Base-by-base conservation (phyloP, 768 basidiomycete species). In the Leucocoprinus leucothites region DNA sequence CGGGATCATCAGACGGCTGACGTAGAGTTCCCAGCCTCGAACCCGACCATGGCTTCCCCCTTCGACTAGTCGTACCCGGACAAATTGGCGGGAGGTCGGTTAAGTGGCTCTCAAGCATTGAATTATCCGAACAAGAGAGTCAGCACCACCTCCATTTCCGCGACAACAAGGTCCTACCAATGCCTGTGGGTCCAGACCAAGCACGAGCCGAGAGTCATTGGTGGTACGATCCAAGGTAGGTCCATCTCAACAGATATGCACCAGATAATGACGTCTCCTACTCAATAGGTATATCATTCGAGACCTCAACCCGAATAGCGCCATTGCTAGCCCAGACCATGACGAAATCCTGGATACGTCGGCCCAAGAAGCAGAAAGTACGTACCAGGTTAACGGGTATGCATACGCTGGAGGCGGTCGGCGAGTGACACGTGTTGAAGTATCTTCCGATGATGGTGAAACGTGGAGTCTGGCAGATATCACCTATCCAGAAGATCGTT, bases 111-210 rank as follows among this genome's bases (percentile, higher is more conserved):
- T 74, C 65, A 44, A 70, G 70, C 36, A 84, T 86, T 55, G 80
- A 82, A 60, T 60, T 85, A 18, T 76, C 75, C 11, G 68, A 71
- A 21, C 56, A 63, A 13, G 82, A 85, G 63, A 76, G 72, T 45
- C 79, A 84, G 52, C 82, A 86, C 59, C 68, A 82, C 61, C 71
- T 82, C 53, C 63, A 74, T 64, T 60, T 60, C 48, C 66, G 74
- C 63, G 84, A 86, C 63, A 86, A 86, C 70, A 84, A 82, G 57
- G 72, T 85, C 3, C 67, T 86, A n/a, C 85, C 85, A 6, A 79
- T 69, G 24, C 69, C 76, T 19, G 59, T 85, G 0, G 70, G 69
- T 36, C 76, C 82, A 0, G 82, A 82, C 49, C 75, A 77, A 60
- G 81, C 81, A 14, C 69, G 79, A 21, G 70, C 71, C 0, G 76